These are phyloP conservation scores for Clausena lansium DNA, from an alignment of 345 rosid species.

Conservation along the genomic window DNA sequence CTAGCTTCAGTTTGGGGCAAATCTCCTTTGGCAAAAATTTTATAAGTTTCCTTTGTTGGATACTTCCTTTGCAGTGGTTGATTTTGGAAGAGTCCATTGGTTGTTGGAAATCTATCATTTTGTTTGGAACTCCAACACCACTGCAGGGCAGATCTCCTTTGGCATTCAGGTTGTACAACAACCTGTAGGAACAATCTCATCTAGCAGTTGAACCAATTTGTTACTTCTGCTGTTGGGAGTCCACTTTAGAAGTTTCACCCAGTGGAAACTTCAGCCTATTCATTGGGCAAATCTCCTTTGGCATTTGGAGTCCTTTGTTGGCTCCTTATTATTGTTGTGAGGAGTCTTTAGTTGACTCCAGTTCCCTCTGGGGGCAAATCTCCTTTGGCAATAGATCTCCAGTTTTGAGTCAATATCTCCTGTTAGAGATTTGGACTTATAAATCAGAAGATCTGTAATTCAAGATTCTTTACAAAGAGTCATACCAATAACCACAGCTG, in stretches of 20 bases:
- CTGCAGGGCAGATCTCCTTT: slow-evolving; percentile 25
- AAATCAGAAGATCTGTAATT: slow-evolving; percentile 11
- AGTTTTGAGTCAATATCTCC: slow-evolving; percentile 19
- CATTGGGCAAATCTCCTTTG: slow-evolving; percentile 69
- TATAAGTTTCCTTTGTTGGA: slow-evolving; percentile 23
- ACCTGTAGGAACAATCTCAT: slow-evolving; percentile 15
- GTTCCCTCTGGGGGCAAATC: slow-evolving; percentile 30
- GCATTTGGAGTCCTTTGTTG: slow-evolving; percentile 42
- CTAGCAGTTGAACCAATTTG: slow-evolving; percentile 7
- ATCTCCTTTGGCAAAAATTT: slow-evolving; percentile 52
- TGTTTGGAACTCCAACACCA: slow-evolving; percentile 9
- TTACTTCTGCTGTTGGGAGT: slow-evolving; percentile 22
- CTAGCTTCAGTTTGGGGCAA: slow-evolving; percentile 30
- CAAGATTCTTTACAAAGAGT: not conserved
- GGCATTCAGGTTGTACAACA: slow-evolving; percentile 13
- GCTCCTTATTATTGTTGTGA: slow-evolving; percentile 26
- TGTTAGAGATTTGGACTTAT: slow-evolving; percentile 10
- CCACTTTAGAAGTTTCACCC: slow-evolving; percentile 22
- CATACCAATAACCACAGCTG: not conserved
- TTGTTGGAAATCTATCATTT: slow-evolving; percentile 17
- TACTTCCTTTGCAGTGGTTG: slow-evolving; percentile 26
- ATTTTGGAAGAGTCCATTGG: slow-evolving; percentile 24
- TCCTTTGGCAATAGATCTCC: slow-evolving; percentile 44
- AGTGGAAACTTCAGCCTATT: slow-evolving; percentile 38
- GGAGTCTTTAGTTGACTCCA: slow-evolving; percentile 42